Evolutionary conservation across 2,329 filamentous ascomycete genomes (phyloP).

Genomic region (Pestalotiopsis sp.): DNA sequence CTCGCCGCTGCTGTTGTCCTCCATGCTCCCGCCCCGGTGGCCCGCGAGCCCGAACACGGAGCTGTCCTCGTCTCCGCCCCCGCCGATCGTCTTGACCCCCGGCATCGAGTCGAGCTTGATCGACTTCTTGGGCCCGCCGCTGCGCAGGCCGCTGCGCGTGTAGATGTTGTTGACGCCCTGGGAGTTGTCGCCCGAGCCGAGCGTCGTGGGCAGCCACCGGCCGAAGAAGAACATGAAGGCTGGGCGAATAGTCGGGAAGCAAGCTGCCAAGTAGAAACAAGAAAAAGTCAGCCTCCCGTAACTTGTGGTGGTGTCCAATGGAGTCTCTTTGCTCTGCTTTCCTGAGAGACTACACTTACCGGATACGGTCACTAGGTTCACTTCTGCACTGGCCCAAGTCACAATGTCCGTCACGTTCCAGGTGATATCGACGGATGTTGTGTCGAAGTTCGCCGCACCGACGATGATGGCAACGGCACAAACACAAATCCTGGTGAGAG

Average conservation of each 20-base stretch:
- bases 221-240: constrained; percentile 9
- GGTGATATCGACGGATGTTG: not conserved
- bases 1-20: not conserved
- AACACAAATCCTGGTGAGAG: constrained; percentile 7
- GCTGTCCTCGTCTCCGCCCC: not conserved
- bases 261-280: not conserved
- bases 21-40: not conserved
- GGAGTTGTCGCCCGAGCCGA: not conserved
- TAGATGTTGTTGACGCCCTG: not conserved
- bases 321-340: not conserved
- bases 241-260: constrained; percentile 4
- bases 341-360: not conserved
- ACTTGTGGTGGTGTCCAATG: not conserved
- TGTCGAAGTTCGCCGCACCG: constrained; percentile 2
- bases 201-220: constrained; percentile 3
- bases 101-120: constrained; percentile 9
- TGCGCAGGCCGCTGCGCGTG: not conserved
- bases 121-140: not conserved
- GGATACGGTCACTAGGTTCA: constrained; percentile 5
- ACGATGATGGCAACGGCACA: constrained; percentile 9
- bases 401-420: constrained; percentile 9
- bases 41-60: not conserved
- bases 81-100: not conserved
- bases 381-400: constrained; percentile 10
- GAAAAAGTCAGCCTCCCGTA: not conserved